These are phyloP conservation scores for Aspergillus pseudoviridinutans DNA, from an alignment of 2,329 filamentous ascomycete genomes.

Conservation along the genomic window DNA sequence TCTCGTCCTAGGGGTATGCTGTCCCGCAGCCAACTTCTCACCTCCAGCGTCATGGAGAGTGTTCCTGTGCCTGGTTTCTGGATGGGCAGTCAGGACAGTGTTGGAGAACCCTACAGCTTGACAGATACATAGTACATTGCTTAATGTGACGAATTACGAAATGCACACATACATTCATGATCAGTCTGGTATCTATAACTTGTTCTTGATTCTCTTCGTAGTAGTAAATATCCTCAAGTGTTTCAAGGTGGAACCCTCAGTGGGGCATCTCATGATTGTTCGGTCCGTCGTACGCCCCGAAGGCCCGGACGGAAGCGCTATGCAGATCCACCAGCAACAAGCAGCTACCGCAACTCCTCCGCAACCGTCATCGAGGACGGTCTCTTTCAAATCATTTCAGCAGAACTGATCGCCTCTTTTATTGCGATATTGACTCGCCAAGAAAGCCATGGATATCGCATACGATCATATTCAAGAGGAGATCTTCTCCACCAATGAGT, in stretches of 20 bases:
- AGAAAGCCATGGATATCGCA: conserved; percentile 74
- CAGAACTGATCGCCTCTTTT: neutral
- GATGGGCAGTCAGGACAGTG: conserved; percentile 36
- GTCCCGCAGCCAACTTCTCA: conserved; percentile 34
- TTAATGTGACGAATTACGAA: neutral
- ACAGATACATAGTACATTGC: conserved; percentile 17
- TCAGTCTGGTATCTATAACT: neutral
- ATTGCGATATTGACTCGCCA: conserved; percentile 1
- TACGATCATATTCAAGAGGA: conserved; percentile 97
- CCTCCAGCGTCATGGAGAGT: conserved; percentile 43
- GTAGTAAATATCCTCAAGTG: neutral
- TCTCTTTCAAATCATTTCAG: neutral
- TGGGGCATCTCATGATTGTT: neutral
- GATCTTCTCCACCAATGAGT: conserved; percentile 57
- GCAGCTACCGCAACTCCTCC: neutral
- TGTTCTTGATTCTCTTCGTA: neutral
- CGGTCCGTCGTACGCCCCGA: neutral
- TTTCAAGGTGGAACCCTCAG: neutral
- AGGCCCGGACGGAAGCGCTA: neutral
- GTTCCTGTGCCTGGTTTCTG: conserved; percentile 38
- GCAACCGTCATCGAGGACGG: neutral
- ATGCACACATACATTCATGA: neutral
- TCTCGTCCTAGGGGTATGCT: conserved; percentile 21
- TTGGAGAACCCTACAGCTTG: conserved; percentile 34
- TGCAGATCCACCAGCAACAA: neutral